Evolutionary conservation across 1,139 yeast species (phyloP), one percentile per base, ranked within the genome.

Genomic region (Candida tropicalis): DNA sequence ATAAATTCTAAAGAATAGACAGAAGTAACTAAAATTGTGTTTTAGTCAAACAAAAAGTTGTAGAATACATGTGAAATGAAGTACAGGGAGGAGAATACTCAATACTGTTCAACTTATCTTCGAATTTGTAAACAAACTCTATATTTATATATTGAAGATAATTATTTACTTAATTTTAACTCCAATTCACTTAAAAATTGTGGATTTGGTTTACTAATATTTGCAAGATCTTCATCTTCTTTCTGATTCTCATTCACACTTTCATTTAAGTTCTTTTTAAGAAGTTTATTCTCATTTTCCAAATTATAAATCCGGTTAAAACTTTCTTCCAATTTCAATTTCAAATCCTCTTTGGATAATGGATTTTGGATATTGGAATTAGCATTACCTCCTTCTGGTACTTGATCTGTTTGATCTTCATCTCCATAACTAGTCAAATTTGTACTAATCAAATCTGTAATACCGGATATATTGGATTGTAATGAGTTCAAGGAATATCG

Each of bases 401-500:
- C 40, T 35, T 15, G 45, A 4, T 18, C 39, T 10, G 29, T 20
- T 24, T 41, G 31, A 1, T 52, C 56, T 8, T 60, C 65, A 13
- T 62, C 66, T 12, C 63, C 72, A 32, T 62, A 70, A 6, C 70
- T 62, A 1, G 75, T 70, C 15, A 65, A 54, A 39, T 68, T 70
- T 3, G 75, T 68, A 3, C 75, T 66, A 7, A 70, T 59, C 39
- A 70, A 54, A 40, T 73, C 78, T 4, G 75, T 63, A 27, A 73
- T 44, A 1, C 76, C 77, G 40, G 76, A 69, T 11, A 73, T 53
- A 48, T 72, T 73, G 10, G 77, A 72, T 44, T 60, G 66, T 46
- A 68, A 58, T 11, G 77, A 72, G 44, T 68, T 70, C 36, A 71
- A 50, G 0, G 77, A 71, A 45, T 63, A 71, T 36, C 77, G 56